phyloP scores from a whole-genome alignment of 2,329 filamentous ascomycete genomes.

The Penicillium corylophilum region DNA sequence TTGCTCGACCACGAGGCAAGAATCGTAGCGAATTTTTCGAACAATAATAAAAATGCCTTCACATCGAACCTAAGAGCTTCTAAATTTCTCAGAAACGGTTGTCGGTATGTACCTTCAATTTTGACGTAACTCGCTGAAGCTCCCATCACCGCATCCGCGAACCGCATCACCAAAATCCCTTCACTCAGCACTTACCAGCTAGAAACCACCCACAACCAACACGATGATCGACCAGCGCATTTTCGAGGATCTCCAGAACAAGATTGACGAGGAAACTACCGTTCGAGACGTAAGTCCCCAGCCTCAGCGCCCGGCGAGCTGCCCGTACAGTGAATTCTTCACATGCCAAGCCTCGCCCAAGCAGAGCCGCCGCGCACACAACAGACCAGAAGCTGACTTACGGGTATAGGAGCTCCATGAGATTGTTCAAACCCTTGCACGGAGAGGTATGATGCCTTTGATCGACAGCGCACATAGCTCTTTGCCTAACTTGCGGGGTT shows the following conservation, averaged over 20 bases:
- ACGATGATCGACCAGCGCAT: conserved; percentile 75
- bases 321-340: conserved; percentile 13
- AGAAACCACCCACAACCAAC: conserved; percentile 3
- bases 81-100: neutral
- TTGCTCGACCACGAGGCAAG: neutral
- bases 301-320: conserved; percentile 10
- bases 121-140: conserved; percentile 17
- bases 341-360: conserved; percentile 22
- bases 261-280: conserved; percentile 82
- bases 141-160: conserved; percentile 13
- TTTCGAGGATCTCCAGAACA: conserved; percentile 81
- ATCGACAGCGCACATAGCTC: neutral
- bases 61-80: neutral
- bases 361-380: conserved; percentile 7
- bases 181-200: neutral
- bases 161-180: conserved; percentile 10
- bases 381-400: conserved; percentile 11
- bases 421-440: conserved; percentile 77
- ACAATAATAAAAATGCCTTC: neutral
- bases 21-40: neutral
- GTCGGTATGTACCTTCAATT: conserved; percentile 3
- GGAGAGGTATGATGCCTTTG: conserved; percentile 56
- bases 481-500: neutral
- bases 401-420: conserved; percentile 67
- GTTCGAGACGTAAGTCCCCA: conserved; percentile 65